These are phyloP conservation scores for Tephrocybe sp. DNA, from an alignment of 768 basidiomycete species.

Conservation along the genomic window DNA sequence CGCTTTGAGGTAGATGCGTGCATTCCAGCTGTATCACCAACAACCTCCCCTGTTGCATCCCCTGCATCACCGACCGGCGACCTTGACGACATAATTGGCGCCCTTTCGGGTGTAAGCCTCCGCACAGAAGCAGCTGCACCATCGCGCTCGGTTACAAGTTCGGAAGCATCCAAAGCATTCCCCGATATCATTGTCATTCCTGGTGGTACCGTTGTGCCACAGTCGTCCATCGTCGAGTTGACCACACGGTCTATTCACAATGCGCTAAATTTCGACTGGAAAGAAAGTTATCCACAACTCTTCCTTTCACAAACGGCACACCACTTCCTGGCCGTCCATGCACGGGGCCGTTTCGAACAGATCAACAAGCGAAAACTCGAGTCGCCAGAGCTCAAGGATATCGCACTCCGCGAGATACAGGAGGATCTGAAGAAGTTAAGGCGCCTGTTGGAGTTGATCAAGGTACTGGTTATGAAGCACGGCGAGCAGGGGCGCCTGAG, in stretches of 20 bases:
- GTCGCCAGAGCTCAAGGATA: conserved; percentile 33
- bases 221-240: conserved; percentile 45
- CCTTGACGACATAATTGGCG: conserved; percentile 36
- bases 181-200: conserved; percentile 22
- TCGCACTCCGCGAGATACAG: conserved; percentile 30
- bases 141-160: conserved; percentile 14
- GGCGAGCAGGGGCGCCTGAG: conserved; percentile 54
- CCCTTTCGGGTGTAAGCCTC: conserved; percentile 32
- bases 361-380: conserved; percentile 48
- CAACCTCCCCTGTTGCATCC: conserved; percentile 9
- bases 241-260: conserved; percentile 39
- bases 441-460: conserved; percentile 42
- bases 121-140: conserved; percentile 18
- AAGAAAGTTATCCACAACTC: conserved; percentile 62
- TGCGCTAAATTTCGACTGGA: conserved; percentile 47
- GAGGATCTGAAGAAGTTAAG: conserved; percentile 36
- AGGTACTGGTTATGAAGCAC: conserved; percentile 47
- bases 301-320: conserved; percentile 68
- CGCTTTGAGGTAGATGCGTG: conserved; percentile 59
- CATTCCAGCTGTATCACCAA: conserved; percentile 19
- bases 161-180: conserved; percentile 8
- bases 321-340: conserved; percentile 60
- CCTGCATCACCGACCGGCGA: conserved; percentile 8
- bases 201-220: conserved; percentile 34
- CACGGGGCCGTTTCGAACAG: conserved; percentile 48